phyloP scores from a whole-genome alignment of 2,329 filamentous ascomycete species.

The Scedosporium aurantiacum region DNA sequence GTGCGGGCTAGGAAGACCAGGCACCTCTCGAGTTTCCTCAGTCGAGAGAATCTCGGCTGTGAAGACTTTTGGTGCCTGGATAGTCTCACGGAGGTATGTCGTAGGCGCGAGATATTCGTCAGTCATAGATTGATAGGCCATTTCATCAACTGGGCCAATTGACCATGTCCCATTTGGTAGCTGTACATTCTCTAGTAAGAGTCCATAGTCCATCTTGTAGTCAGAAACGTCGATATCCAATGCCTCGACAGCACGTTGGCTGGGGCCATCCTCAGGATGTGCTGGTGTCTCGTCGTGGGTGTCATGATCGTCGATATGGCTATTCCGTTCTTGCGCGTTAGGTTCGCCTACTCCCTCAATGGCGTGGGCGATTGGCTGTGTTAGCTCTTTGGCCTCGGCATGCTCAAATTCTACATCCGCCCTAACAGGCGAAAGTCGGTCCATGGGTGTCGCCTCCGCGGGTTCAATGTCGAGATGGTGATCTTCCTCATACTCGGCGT shows the following conservation, averaged over 20 bases:
- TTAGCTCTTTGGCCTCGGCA: background rate
- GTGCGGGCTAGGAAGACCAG: background rate
- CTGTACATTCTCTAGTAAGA: background rate
- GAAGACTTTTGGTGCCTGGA: background rate
- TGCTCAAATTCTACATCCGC: background rate
- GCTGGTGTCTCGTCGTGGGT: background rate
- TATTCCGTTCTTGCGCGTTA: background rate
- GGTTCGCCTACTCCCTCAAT: background rate
- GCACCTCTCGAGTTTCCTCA: background rate
- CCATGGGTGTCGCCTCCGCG: background rate
- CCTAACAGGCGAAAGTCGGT: background rate
- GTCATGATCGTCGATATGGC: background rate
- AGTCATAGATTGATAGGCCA: background rate
- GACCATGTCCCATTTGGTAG: slow-evolving; percentile 3
- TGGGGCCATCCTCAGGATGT: background rate
- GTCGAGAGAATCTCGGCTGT: background rate
- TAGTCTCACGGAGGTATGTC: background rate
- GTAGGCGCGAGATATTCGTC: background rate
- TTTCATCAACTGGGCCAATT: background rate
- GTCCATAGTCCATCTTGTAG: background rate
- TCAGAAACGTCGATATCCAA: background rate
- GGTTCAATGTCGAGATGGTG: background rate
- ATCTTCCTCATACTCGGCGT: background rate
- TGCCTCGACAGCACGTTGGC: background rate
- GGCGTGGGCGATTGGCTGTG: background rate